Conservation (phyloP, 1,284 basidiomycete genomes). For the Austropuccinia psidii region DNA sequence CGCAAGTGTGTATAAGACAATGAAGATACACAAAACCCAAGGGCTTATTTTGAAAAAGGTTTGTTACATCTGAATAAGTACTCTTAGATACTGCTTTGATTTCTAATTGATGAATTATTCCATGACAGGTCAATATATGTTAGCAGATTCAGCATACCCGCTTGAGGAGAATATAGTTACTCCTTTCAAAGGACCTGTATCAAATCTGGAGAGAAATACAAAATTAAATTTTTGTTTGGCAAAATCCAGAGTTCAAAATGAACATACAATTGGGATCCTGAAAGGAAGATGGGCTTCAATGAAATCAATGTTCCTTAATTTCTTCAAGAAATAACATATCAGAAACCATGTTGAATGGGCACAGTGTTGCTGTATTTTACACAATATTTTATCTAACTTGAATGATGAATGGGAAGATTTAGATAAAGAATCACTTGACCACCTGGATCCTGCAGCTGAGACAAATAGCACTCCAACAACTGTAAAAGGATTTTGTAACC, state of each 20-base stretch:
- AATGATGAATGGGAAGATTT: neutral
- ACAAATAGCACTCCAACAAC: too few species aligned
- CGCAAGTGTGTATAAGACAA: too few species aligned
- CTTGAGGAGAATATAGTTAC: neutral
- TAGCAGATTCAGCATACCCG: slow-evolving; percentile 5
- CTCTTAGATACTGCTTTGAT: too few species aligned
- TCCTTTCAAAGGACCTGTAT: slow-evolving; percentile 1
- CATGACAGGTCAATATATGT: slow-evolving; percentile 4
- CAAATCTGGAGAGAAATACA: neutral
- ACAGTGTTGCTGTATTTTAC: neutral
- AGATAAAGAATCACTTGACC: too few species aligned
- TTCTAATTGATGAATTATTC: too few species aligned
- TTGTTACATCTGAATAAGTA: neutral
- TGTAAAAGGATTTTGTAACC: too few species aligned
- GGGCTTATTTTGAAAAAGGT: neutral
- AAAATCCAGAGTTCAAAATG: neutral
- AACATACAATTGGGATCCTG: slow-evolving; percentile 14
- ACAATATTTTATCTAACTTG: slow-evolving; percentile 4
- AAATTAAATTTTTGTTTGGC: slow-evolving; percentile 19
- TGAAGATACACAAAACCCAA: neutral
- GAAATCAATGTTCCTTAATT: neutral
- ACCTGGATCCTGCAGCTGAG: too few species aligned
- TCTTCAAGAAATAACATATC: neutral
- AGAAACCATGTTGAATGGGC: neutral
- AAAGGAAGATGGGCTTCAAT: slow-evolving; percentile 24